Evolutionary conservation across 108 stramenopile species (phyloP).

Genomic region (Discostella stelligeroides): DNA sequence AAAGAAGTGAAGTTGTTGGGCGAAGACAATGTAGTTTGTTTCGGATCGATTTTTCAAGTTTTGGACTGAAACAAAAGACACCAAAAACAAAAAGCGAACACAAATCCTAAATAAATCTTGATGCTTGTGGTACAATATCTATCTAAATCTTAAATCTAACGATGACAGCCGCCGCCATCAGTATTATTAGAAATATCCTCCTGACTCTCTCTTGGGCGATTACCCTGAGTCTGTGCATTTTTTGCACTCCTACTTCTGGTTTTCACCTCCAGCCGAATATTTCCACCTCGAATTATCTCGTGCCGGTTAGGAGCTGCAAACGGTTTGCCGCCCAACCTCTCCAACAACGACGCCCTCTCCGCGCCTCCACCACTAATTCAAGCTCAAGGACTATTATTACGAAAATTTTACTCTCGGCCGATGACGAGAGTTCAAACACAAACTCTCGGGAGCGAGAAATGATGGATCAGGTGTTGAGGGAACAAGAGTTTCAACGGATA

Average conservation of each 20-base stretch:
- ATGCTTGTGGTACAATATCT: too few species aligned
- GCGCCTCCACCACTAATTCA: constrained; percentile 1
- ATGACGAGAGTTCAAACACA: background rate
- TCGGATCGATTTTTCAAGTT: too few species aligned
- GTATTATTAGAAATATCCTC: background rate
- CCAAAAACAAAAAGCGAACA: too few species aligned
- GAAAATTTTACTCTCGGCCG: background rate
- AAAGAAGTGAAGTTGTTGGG: too few species aligned
- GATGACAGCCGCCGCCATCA: too few species aligned
- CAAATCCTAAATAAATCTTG: too few species aligned
- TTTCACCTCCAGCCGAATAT: background rate
- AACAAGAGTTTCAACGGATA: background rate
- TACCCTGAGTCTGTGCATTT: background rate
- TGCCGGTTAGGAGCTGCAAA: background rate
- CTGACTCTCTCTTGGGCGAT: constrained; percentile 1
- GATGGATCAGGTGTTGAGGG: background rate
- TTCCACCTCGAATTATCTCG: background rate
- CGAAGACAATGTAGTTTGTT: too few species aligned
- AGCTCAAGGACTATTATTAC: too few species aligned
- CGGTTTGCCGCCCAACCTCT: background rate
- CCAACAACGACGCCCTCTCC: background rate
- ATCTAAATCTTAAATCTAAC: too few species aligned
- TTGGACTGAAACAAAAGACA: too few species aligned
- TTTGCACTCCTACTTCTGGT: constrained; percentile 6
- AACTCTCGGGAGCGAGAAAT: background rate